Conservation (phyloP, 306 rosid species). For the Spatholobus suberectus region DNA sequence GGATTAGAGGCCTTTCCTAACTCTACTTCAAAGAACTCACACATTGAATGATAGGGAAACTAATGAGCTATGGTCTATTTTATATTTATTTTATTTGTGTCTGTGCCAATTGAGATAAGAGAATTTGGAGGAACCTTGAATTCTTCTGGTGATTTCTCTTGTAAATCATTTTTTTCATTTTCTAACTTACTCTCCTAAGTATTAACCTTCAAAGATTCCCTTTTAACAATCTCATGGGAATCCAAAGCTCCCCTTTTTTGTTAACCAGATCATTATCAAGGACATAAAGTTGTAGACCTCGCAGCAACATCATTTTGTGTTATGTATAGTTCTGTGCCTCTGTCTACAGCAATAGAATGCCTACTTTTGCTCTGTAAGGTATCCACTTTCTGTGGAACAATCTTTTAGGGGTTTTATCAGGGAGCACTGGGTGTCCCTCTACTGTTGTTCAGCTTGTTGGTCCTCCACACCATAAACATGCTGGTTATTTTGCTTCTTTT, state of each 20-base stretch:
- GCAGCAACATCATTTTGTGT: background rate
- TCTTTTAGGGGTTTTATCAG: background rate
- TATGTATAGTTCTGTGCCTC: background rate
- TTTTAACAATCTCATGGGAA: background rate
- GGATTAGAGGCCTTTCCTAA: background rate
- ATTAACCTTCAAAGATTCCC: no score
- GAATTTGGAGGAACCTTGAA: no score
- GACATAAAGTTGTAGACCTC: background rate
- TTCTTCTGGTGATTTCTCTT: no score
- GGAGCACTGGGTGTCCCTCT: background rate
- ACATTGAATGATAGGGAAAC: background rate
- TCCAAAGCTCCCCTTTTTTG: no score
- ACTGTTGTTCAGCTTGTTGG: background rate
- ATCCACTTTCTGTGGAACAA: background rate
- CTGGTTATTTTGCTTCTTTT: slow-evolving; percentile 11
- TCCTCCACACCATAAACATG: background rate
- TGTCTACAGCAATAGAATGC: background rate
- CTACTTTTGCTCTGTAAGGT: background rate
- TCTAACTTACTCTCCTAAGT: no score
- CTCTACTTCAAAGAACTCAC: background rate
- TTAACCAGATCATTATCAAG: background rate
- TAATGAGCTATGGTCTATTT: background rate
- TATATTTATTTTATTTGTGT: no score
- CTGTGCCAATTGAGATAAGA: no score
- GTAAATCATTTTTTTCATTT: no score